Base-by-base conservation (phyloP, 1,284 basidiomycete genomes). In the Melampsora americana region DNA sequence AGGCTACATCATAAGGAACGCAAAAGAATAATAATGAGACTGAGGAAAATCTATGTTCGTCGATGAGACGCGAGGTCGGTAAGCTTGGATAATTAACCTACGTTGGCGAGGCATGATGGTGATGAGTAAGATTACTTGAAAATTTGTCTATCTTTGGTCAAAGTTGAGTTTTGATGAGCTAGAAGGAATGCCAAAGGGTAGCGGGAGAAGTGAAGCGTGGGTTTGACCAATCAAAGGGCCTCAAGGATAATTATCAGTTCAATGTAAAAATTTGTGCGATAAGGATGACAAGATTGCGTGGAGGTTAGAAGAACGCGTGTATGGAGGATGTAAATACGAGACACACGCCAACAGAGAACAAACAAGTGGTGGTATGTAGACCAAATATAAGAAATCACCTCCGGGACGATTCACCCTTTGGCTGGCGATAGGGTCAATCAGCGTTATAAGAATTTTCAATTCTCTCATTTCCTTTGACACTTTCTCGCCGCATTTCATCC, bases 1-100 rank as follows among this genome's bases (percentile, higher is more conserved):
- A 68, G 32, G 72, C 72, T 75, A 23, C 64, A 66, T 18, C n/a
- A 56, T 56, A 23, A n/a, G 53, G 42, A 44, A 44, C 12, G 42
- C 2, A 14, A 44, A 44, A 44, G 42, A 44, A n/a, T 56, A 56
- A 1, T 56, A 3, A 56, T 28, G 28, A 28, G 53, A 14, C 20
- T 14, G 28, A 4, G 53, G 28, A 28, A 28, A 28, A 56, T 56
- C 12, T 44, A 14, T 14, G 9, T 44, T 44, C 12, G 12, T 14
- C 7, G 53, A 23, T 56, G 28, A 23, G 53, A n/a, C 7, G 14
- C n/a, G 53, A 56, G n/a, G 53, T 4, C 28, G 28, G 11, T 9
- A 14, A 56, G 53, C 9, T n/a, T 56, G 53, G 53, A 56, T 56
- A 23, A 28, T 56, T 14, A 56, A 56, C 53, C n/a, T 56, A 56